Conservation (phyloP, 108 stramenopile genomes). For the Nitzschia sp. region DNA sequence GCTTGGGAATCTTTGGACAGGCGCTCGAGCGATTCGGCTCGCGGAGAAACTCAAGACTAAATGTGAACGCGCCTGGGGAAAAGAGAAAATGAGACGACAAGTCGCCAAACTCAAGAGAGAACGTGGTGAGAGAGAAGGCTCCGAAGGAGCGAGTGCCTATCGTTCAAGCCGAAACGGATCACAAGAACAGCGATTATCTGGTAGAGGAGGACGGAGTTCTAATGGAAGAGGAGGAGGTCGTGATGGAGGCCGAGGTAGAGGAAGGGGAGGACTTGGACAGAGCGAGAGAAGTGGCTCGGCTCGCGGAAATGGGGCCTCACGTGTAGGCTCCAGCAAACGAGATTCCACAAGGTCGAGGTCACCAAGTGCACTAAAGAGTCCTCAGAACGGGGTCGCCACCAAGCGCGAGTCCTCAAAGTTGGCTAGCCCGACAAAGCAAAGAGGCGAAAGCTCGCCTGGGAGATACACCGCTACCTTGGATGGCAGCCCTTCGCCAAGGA, state of each 20-base stretch:
- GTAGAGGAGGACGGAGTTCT: neutral
- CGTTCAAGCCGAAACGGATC: neutral
- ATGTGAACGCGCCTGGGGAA: slow-evolving; percentile 27
- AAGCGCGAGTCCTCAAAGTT: neutral
- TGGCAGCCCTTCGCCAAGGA: slow-evolving; percentile 1
- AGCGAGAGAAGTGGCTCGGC: neutral
- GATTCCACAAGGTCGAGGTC: neutral
- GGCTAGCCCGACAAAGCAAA: neutral
- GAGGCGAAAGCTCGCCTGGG: neutral
- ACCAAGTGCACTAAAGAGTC: neutral
- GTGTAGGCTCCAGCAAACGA: neutral
- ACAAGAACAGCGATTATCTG: neutral
- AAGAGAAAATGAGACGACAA: slow-evolving; percentile 25
- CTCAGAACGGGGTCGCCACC: neutral
- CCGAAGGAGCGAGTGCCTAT: neutral
- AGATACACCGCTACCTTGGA: neutral
- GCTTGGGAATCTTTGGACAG: slow-evolving; percentile 62
- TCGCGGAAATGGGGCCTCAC: too few species aligned
- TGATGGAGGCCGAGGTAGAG: neutral
- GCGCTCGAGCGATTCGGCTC: slow-evolving; percentile 49
- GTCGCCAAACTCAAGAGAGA: neutral
- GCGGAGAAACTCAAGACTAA: slow-evolving; percentile 38
- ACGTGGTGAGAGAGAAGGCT: neutral
- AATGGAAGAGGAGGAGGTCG: neutral
- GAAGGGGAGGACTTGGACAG: neutral